Evolutionary conservation across 2,329 filamentous ascomycete genomes (phyloP).

Genomic region (Cordyceps sp.): DNA sequence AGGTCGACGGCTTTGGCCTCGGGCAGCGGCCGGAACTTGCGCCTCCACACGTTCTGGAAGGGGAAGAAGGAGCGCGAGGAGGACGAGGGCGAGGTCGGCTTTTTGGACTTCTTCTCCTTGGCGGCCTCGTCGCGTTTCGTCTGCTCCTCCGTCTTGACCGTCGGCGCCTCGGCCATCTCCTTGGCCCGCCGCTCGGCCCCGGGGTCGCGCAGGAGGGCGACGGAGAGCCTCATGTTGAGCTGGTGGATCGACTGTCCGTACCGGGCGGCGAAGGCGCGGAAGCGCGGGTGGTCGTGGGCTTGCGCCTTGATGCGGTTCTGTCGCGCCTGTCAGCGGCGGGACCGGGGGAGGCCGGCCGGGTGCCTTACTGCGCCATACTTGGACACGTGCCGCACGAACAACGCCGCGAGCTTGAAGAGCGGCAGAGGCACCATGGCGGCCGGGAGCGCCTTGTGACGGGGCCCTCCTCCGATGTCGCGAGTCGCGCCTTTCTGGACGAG

Average conservation of each 20-base stretch:
- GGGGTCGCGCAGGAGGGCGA: constrained; percentile 39
- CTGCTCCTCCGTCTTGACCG: constrained; percentile 49
- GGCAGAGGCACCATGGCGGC: constrained; percentile 44
- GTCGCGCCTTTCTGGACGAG: too few relatives aligned
- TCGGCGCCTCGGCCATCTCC: constrained; percentile 46
- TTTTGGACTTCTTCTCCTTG: constrained; percentile 22
- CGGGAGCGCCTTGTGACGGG: too few relatives aligned
- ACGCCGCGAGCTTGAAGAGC: constrained; percentile 48
- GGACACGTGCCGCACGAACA: constrained; percentile 48
- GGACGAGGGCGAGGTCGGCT: constrained; percentile 1
- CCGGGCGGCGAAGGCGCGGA: constrained; percentile 41
- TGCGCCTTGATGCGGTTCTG: constrained; percentile 51
- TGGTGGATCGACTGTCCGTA: constrained; percentile 51
- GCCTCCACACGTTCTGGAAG: constrained; percentile 39
- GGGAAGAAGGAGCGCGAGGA: constrained; percentile 10
- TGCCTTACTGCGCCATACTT: constrained; percentile 52
- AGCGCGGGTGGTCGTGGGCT: constrained; percentile 46
- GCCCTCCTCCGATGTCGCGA: too few relatives aligned
- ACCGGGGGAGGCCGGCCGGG: not conserved
- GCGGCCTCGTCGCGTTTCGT: constrained; percentile 33
- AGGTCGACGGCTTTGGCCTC: constrained; percentile 49
- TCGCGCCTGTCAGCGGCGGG: constrained; percentile 4
- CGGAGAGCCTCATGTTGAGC: constrained; percentile 48
- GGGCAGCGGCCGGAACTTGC: constrained; percentile 45
- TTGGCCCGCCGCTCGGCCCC: constrained; percentile 41